These are phyloP conservation scores for Tarenaya hassleriana DNA, from an alignment of 345 rosid genomes.

Conservation along the genomic window DNA sequence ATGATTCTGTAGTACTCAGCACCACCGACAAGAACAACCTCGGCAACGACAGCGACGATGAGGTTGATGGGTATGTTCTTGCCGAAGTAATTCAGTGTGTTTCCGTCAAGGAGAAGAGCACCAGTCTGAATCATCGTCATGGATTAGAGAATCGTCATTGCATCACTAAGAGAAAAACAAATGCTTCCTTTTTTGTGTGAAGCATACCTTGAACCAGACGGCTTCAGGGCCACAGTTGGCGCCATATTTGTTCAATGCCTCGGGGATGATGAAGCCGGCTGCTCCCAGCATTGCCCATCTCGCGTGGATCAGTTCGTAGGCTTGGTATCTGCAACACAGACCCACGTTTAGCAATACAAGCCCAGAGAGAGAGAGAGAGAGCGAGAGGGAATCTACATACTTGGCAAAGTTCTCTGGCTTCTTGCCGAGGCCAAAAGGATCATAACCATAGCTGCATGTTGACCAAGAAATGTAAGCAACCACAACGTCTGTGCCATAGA, in stretches of 20 bases:
- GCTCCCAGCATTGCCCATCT: constrained; percentile 99
- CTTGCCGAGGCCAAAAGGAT: constrained; percentile 94
- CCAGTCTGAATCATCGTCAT: constrained; percentile 56
- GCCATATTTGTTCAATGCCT: constrained; percentile 91
- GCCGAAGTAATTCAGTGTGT: constrained; percentile 92
- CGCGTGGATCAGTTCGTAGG: constrained; percentile 82
- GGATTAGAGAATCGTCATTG: no score
- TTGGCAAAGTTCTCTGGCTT: constrained; percentile 86
- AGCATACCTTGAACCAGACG: constrained; percentile 83
- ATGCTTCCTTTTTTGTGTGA: constrained; percentile 11
- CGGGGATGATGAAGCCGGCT: constrained; percentile 90
- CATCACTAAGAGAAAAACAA: background rate
- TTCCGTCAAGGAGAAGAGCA: constrained; percentile 93
- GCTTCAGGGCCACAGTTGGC: constrained; percentile 99
- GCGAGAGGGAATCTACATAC: constrained; percentile 33
- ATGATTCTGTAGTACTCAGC: constrained; percentile 96
- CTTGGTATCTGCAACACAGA: constrained; percentile 59
- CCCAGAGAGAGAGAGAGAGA: background rate
- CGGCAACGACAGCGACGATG: constrained; percentile 66
- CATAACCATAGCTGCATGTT: constrained; percentile 84
- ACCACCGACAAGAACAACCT: constrained; percentile 83
- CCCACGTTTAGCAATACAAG: background rate
- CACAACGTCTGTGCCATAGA: background rate
- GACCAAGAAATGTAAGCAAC: constrained; percentile 1
- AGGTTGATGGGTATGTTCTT: constrained; percentile 88